These are phyloP conservation scores for Lasiosphaeris hirsuta DNA, from an alignment of 495 filamentous ascomycete genomes.

Conservation along the genomic window DNA sequence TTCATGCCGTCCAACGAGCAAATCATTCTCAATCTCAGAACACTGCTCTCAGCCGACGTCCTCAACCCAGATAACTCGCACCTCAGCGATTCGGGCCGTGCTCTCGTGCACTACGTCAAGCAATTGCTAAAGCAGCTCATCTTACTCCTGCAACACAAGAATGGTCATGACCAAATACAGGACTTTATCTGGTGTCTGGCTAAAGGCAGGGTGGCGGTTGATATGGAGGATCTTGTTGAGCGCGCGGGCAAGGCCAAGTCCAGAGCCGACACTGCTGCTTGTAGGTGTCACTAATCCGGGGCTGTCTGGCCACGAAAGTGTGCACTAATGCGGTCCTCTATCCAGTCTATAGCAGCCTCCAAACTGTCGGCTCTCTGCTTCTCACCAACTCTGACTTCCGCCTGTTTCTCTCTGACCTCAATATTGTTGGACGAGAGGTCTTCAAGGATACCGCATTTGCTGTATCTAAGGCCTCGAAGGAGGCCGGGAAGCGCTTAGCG, in stretches of 20 bases:
- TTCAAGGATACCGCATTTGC: constrained; percentile 83
- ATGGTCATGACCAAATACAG: constrained; percentile 79
- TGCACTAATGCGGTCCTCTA: background rate
- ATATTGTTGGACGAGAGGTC: constrained; percentile 74
- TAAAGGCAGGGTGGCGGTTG: constrained; percentile 65
- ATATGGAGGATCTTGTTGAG: constrained; percentile 61
- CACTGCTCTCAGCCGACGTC: constrained; percentile 70
- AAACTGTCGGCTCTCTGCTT: constrained; percentile 77
- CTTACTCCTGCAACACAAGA: constrained; percentile 75
- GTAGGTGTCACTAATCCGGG: constrained; percentile 45
- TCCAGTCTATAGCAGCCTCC: constrained; percentile 75
- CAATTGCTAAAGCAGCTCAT: constrained; percentile 73
- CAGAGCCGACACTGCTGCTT: constrained; percentile 74
- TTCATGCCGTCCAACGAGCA: constrained; percentile 94
- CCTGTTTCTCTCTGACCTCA: constrained; percentile 78
- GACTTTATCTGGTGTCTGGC: constrained; percentile 85
- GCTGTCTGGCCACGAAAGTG: background rate
- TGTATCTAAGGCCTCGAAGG: constrained; percentile 65
- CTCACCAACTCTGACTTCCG: constrained; percentile 89
- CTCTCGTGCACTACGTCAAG: constrained; percentile 67
- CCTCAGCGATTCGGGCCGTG: constrained; percentile 71
- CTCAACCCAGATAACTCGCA: constrained; percentile 73
- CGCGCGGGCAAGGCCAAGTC: constrained; percentile 62
- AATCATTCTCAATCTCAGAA: constrained; percentile 73
- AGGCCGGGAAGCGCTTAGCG: constrained; percentile 67